Base-by-base conservation (phyloP, 768 basidiomycete species). In the Rhodosporidiobolus sp. region DNA sequence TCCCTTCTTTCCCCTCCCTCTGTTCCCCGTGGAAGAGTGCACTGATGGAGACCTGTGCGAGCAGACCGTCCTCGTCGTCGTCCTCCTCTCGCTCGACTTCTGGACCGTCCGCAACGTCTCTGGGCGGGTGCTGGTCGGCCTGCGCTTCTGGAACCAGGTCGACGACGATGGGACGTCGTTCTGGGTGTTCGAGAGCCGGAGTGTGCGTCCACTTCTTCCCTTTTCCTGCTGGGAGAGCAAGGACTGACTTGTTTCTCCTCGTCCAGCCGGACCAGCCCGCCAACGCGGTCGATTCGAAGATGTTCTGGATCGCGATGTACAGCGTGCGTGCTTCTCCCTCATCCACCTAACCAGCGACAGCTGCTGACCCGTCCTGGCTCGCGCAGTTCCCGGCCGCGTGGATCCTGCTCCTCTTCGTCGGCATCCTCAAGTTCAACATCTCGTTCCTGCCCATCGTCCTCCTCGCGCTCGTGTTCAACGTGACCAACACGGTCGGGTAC, bases 31-130 rank as follows among this genome's bases (percentile, higher is more conserved):
- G 16, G 55, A 28, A 32, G 67, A 65, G 54, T 65, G 53, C 26
- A 8, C 54, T 66, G 38, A 62, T 28, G 67, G 62, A 32, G 49
- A 3, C 35, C 19, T 14, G 49, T 34, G 17, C 17, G 12, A 4
- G 56, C 78, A 89, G 88, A 95, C 94, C 34, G 94, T 99, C 7
- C 81, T 87, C 16, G 95, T 98, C 0, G 96, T 98, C 30, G 88
- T 97, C 3, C 84, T 99, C 24, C 86, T 99, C 34, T 90, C 94
- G 0, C 90, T 95, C 87, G 96, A 99, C 82, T 99, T 99, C 81
- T 99, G 95, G 96, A 97, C 95, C 78, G 93, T 92, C 76, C 84
- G 94, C 90, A 99, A 99, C 78, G 93, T 99, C 22, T 87, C 94
- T 0, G 96, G 96, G 4, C 84, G 96, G 75, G 93, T 90, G 32